Evolutionary conservation across 306 rosid genomes (phyloP), one percentile per base, ranked within the genome.

Genomic region (Trichosanthes truncata): DNA sequence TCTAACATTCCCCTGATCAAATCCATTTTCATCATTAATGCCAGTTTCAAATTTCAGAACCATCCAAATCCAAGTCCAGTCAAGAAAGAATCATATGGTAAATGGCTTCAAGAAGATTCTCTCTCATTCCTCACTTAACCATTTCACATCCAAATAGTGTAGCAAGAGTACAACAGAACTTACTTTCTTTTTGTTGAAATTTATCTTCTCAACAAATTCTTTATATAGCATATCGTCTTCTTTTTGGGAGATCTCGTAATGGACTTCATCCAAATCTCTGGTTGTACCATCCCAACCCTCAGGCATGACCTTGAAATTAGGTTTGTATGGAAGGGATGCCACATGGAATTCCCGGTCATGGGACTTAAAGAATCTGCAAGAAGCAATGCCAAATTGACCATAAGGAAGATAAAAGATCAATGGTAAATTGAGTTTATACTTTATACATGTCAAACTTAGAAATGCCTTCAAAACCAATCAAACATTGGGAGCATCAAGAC

Each of bases 221-320:
- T 88, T 86, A 85, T 91, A 92, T 8, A 91, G 90, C 94, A 92
- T 90, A 13, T 95, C 98, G 62, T 92, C 98, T 85, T 92, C 97
- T 73, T 85, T 92, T 80, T 84, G 78, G 83, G 98, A 95, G 80
- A 95, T 92, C 84, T 92, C 97, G 41, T 91, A 92, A 73, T 92
- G 98, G 38, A 95, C 98, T 87, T 95, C 97, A 35, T 92, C 98
- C 87, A 89, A 62, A 86, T 94, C 98, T 85, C 85, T 87, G 80
- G 93, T 86, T 78, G 91, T 95, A 46, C 97, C 98, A 81, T 95
- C 98, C 98, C 98, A 95, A 79, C 97, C 98, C 89, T 92, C 97
- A 1, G 97, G 97, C 97, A 95, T 95, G 60, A 92, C 97, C 88
- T 95, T 95, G 89, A 91, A 95, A 82, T 95, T 91, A 9, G 98